Conservation (phyloP, 306 rosid genomes). For the Pachyrhizus erosus region DNA sequence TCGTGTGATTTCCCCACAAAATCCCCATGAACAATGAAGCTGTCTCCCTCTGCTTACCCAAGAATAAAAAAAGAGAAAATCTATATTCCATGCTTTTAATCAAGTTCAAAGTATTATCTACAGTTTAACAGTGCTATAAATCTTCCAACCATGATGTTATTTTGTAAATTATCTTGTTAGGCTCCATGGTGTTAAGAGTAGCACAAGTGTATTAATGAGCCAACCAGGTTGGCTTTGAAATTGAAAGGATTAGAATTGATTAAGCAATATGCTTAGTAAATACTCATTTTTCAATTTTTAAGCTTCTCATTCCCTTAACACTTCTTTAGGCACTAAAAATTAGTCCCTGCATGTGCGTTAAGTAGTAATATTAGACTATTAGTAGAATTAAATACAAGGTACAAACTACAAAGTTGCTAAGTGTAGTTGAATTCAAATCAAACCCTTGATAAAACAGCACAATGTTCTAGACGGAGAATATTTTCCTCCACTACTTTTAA, state of each 20-base stretch:
- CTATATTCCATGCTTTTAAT: background rate
- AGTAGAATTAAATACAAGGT: background rate
- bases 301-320: background rate
- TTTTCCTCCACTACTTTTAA: conserved; percentile 34
- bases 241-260: background rate
- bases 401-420: background rate
- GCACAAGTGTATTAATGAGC: background rate
- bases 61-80: too few relatives aligned
- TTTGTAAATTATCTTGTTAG: background rate
- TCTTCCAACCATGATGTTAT: background rate
- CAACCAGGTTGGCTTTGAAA: conserved; percentile 21
- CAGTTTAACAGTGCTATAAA: background rate
- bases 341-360: conserved; percentile 32
- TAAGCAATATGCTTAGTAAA: background rate
- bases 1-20: too few relatives aligned
- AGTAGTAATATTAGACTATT: background rate
- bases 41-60: too few relatives aligned
- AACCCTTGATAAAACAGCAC: too few relatives aligned
- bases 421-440: conserved; percentile 21
- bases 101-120: background rate
- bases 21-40: too few relatives aligned
- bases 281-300: background rate
- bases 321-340: background rate
- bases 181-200: background rate
- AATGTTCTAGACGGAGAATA: conserved; percentile 45